Base-by-base conservation (phyloP, 2,329 filamentous ascomycete species). In the Taxawa tesnikishii region DNA sequence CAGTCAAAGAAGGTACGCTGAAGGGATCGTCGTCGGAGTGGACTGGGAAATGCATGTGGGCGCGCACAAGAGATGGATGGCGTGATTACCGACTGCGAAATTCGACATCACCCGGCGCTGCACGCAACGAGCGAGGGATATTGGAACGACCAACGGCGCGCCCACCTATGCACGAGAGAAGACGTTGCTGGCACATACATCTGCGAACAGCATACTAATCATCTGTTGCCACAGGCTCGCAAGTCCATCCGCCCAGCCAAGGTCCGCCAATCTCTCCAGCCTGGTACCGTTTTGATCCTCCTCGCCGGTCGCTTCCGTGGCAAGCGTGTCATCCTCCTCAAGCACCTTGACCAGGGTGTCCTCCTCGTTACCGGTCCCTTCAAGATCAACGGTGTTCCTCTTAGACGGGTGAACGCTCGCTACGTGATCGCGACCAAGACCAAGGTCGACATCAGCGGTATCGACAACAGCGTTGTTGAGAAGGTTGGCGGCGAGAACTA, bases 361-460 rank as follows among this genome's bases (percentile, higher is more conserved):
- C 85, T 98, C 65, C 84, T 98, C 63, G 85, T 98, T 57, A 98
- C 90, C 61, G 90, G 90, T 56, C 90, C 90, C 62, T 98, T 96
- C 83, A 98, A 96, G 81, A 81, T 98, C 72, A 98, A 98, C 73
- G 90, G 90, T 67, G 90, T 98, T 49, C 90, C 90, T 53, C 80
- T 98, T 59, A 81, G 90, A 69, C 78, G 72, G 65, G 83, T 92
- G 62, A 92, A 92, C 72, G 73, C 83, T 62, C 79, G 83, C 67
- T 92, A 90, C 68, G 83, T 92, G 60, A 92, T 92, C 62, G 83
- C 83, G 59, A 92, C 83, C 56, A 84, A 79, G 55, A 77, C 79
- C 61, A 83, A 79, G 67, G 73, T 93, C 58, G 79, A 88, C 62
- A 65, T 98, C 56, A 69, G 72, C 48, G 83, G 84, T 57, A 68